A percentile compares a stretch with the other conserved stretches of the same genome.
phyloP scores from a whole-genome alignment of 495 filamentous ascomycete genomes.

The Terfezia boudieri region DNA sequence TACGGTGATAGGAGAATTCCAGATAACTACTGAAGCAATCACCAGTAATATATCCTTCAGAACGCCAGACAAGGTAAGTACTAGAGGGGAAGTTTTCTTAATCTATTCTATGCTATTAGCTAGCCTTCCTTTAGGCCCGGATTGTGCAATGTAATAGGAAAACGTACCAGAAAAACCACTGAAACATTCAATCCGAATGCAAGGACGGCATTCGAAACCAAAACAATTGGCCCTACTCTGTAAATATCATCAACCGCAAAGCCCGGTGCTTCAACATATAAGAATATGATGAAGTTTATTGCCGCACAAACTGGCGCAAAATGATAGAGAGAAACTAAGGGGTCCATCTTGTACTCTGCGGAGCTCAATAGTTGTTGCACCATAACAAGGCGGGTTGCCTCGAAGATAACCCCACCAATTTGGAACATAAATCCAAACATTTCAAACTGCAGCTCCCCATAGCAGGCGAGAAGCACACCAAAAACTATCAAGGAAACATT shows the following conservation, averaged over 20 bases:
- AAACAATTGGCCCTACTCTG: slow-evolving; percentile 46
- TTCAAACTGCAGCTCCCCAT: slow-evolving; percentile 83
- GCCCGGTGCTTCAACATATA: slow-evolving; percentile 55
- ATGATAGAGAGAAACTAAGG: slow-evolving; percentile 87
- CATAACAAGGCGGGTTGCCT: slow-evolving; percentile 79
- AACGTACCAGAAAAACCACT: slow-evolving; percentile 75
- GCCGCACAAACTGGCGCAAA: slow-evolving; percentile 79
- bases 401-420: slow-evolving; percentile 60
- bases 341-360: slow-evolving; percentile 93
- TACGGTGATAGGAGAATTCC: slow-evolving; percentile 54
- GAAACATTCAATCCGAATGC: slow-evolving; percentile 84
- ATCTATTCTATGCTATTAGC: slow-evolving; percentile 34
- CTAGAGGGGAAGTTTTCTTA: slow-evolving; percentile 86
- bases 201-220: slow-evolving; percentile 58
- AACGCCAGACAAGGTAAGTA: slow-evolving; percentile 92
- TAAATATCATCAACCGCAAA: slow-evolving; percentile 51
- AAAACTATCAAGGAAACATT: slow-evolving; percentile 80
- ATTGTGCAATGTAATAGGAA: neutral
- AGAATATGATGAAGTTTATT: slow-evolving; percentile 63
- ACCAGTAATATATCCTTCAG: slow-evolving; percentile 97
- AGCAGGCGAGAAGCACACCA: slow-evolving; percentile 72
- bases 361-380: slow-evolving; percentile 74
- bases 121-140: neutral
- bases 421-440: slow-evolving; percentile 75
- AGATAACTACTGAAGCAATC: slow-evolving; percentile 68